These are phyloP conservation scores for Pyricularia sp. DNA, from an alignment of 2,329 filamentous ascomycete species.

Conservation along the genomic window DNA sequence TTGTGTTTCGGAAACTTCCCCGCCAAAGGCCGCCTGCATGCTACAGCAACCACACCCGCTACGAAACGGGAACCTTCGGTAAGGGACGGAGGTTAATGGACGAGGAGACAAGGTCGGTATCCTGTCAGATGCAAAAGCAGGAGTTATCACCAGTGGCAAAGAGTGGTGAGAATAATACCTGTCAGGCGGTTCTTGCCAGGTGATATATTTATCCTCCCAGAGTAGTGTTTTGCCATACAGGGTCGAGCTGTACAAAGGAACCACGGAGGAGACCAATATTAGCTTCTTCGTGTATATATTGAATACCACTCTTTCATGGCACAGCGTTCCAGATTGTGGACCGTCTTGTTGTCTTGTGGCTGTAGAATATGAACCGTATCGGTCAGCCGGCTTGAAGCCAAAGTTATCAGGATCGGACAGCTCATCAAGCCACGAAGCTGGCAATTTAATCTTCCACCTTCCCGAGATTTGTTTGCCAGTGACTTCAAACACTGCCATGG, in stretches of 20 bases:
- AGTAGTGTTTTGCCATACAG: not conserved
- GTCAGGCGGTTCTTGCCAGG: not conserved
- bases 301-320: not conserved
- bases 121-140: not conserved
- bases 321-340: not conserved
- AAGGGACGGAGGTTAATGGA: not conserved
- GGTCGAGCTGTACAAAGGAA: not conserved
- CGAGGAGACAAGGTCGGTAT: not conserved
- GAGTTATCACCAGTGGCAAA: not conserved
- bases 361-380: not conserved
- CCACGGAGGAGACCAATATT: not conserved
- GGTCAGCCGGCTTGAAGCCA: not conserved
- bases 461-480: not conserved
- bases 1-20: not conserved
- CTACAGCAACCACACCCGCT: not conserved
- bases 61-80: not conserved
- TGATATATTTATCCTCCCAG: not conserved
- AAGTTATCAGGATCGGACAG: not conserved
- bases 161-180: not conserved
- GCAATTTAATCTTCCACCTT: not conserved
- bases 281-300: not conserved
- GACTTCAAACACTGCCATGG: not conserved
- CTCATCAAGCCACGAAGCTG: not conserved
- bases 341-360: not conserved
- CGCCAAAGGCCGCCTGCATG: not conserved